Conservation (phyloP, 1,139 yeast genomes). For the Nakaseomyces nivariensis region DNA sequence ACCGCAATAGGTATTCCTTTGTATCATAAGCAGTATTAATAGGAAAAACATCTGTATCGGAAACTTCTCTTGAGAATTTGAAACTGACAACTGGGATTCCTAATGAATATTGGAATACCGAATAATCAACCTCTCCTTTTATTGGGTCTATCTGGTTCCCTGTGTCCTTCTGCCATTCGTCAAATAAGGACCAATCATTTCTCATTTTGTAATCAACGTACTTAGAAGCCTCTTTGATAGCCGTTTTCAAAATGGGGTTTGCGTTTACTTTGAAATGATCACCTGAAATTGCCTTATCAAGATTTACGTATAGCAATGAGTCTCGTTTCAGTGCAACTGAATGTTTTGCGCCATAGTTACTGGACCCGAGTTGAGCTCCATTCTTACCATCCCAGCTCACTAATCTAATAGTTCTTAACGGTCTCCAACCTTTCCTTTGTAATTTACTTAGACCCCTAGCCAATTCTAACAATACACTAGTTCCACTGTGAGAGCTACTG, state of each 20-base stretch:
- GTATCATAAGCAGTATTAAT: constrained; percentile 54
- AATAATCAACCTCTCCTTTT: constrained; percentile 34
- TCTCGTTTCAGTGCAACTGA: constrained; percentile 26
- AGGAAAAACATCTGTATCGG: constrained; percentile 39
- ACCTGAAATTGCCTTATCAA: constrained; percentile 40
- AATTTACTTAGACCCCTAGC: constrained; percentile 37
- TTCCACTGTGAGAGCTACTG: constrained; percentile 38
- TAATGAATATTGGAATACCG: constrained; percentile 40
- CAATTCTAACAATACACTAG: constrained; percentile 36
- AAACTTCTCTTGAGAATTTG: constrained; percentile 30
- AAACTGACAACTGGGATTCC: constrained; percentile 42
- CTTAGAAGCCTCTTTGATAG: constrained; percentile 31
- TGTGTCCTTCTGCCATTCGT: constrained; percentile 30
- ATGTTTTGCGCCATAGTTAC: constrained; percentile 39
- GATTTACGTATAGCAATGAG: constrained; percentile 37
- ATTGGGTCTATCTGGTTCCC: constrained; percentile 26
- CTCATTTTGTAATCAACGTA: constrained; percentile 28
- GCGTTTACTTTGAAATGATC: constrained; percentile 31
- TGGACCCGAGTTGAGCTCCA: constrained; percentile 39
- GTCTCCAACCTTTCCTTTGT: constrained; percentile 41
- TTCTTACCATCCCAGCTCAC: constrained; percentile 46
- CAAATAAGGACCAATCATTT: constrained; percentile 27
- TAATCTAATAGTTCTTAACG: constrained; percentile 42
- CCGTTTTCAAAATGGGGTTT: constrained; percentile 35
- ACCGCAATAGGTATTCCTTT: constrained; percentile 44